Conservation (phyloP, 23 red algal species). For the Cyanidiococcus yangmingshanensis region DNA sequence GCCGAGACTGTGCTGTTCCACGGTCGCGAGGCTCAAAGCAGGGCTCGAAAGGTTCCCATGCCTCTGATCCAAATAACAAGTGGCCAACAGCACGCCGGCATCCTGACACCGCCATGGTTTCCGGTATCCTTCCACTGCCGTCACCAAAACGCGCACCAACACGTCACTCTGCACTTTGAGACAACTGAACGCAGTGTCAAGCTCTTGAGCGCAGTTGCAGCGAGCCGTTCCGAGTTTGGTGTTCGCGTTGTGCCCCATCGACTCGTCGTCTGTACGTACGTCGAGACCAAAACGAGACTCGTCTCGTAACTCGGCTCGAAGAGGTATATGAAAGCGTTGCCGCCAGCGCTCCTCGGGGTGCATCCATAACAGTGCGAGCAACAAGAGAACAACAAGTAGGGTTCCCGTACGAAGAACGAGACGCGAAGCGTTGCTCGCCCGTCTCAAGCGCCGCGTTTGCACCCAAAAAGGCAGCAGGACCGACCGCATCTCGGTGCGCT, state of each 20-base stretch:
- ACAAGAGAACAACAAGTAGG: neutral
- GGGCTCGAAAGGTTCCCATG: neutral
- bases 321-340: neutral
- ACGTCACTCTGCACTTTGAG: conserved; percentile 5
- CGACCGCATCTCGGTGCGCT: too few relatives aligned
- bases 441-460: neutral
- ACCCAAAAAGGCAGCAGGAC: too few relatives aligned
- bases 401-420: neutral
- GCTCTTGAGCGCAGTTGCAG: neutral
- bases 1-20: neutral
- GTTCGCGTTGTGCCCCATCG: neutral
- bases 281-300: neutral
- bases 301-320: neutral
- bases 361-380: neutral
- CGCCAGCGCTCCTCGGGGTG: neutral
- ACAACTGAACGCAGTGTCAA: neutral
- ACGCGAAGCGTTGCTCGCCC: neutral
- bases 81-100: neutral
- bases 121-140: neutral
- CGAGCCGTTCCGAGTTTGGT: neutral
- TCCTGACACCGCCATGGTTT: conserved; percentile 13
- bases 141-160: neutral
- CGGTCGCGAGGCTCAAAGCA: neutral
- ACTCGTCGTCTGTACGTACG: neutral
- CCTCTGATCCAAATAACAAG: conserved; percentile 8